A percentile compares a stretch with the other conserved stretches of the same genome.
Evolutionary conservation across 2,329 filamentous ascomycete genomes (phyloP).

Genomic region (Paecilomyces fulvus): DNA sequence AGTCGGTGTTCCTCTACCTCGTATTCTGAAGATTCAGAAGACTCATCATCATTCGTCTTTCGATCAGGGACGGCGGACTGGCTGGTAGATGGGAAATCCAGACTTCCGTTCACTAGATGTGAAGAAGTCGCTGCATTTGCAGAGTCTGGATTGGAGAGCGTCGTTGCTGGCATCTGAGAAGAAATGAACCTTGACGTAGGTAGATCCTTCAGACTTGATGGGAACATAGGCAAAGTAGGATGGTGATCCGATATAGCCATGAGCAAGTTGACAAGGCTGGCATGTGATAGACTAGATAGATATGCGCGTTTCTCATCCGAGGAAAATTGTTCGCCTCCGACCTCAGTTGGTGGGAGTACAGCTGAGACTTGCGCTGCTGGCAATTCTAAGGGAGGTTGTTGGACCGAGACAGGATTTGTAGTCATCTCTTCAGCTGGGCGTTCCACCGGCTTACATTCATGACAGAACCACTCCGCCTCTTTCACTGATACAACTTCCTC

Average conservation of each 20-base stretch:
- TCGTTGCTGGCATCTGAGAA: slow-evolving; percentile 5
- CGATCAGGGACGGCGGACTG: slow-evolving; percentile 1
- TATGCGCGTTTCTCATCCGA: slow-evolving; percentile 52
- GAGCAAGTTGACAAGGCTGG: slow-evolving; percentile 56
- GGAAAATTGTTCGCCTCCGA: slow-evolving; percentile 21
- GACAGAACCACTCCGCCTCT: slow-evolving; percentile 64
- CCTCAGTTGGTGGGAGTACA: slow-evolving; percentile 12
- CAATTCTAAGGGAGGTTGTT: not conserved
- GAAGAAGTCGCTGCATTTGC: not conserved
- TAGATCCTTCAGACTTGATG: slow-evolving; percentile 23
- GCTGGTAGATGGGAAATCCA: slow-evolving; percentile 4
- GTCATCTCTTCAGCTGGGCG: slow-evolving; percentile 10
- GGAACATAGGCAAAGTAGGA: slow-evolving; percentile 60
- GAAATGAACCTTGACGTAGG: slow-evolving; percentile 18
- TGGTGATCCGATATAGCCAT: slow-evolving; percentile 53
- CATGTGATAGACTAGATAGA: slow-evolving; percentile 52
- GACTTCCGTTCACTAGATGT: not conserved
- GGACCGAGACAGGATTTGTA: slow-evolving; percentile 6
- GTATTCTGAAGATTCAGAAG: slow-evolving; percentile 34
- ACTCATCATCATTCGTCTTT: slow-evolving; percentile 20
- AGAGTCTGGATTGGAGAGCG: slow-evolving; percentile 1
- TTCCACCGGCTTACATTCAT: slow-evolving; percentile 47
- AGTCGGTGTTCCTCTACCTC: slow-evolving; percentile 49
- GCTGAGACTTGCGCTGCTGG: slow-evolving; percentile 7
- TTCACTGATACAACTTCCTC: slow-evolving; percentile 59